phyloP scores from a whole-genome alignment of 495 filamentous ascomycete genomes.

The Penicillium argentinense region DNA sequence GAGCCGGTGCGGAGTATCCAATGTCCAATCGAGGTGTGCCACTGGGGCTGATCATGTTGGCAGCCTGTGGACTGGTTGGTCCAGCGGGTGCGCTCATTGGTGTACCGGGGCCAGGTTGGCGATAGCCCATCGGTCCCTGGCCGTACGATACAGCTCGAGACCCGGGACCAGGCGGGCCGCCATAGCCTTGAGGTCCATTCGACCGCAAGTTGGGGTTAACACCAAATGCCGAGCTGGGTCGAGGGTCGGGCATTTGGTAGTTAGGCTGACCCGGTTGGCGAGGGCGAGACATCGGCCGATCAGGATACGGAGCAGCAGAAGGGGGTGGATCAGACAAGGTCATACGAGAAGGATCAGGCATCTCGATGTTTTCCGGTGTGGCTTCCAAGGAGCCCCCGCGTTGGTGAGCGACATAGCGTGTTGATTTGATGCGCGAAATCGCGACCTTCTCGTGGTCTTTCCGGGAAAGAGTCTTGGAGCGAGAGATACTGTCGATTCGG shows the following conservation, averaged over 20 bases:
- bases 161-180: conserved; percentile 28
- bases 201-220: conserved; percentile 56
- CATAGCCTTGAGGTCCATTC: conserved; percentile 33
- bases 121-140: conserved; percentile 36
- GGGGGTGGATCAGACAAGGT: conserved; percentile 43
- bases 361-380: conserved; percentile 63
- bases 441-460: conserved; percentile 92
- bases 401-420: conserved; percentile 80
- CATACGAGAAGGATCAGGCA: conserved; percentile 66
- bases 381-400: conserved; percentile 52
- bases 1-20: conserved; percentile 54
- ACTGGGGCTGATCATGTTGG: conserved; percentile 21
- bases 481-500: conserved; percentile 80
- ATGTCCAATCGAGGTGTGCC: conserved; percentile 49
- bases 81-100: conserved; percentile 28
- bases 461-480: conserved; percentile 82
- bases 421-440: conserved; percentile 83
- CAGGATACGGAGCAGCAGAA: conserved; percentile 40
- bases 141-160: conserved; percentile 12
- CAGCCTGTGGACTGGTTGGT: conserved; percentile 29
- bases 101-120: conserved; percentile 36
- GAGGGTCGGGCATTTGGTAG: conserved; percentile 42
- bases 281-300: conserved; percentile 41
- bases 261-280: conserved; percentile 68
- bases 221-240: conserved; percentile 67